Evolutionary conservation across 2,329 filamentous ascomycete species (phyloP), one percentile per base, ranked within the genome.

Genomic region (Claviceps capensis): DNA sequence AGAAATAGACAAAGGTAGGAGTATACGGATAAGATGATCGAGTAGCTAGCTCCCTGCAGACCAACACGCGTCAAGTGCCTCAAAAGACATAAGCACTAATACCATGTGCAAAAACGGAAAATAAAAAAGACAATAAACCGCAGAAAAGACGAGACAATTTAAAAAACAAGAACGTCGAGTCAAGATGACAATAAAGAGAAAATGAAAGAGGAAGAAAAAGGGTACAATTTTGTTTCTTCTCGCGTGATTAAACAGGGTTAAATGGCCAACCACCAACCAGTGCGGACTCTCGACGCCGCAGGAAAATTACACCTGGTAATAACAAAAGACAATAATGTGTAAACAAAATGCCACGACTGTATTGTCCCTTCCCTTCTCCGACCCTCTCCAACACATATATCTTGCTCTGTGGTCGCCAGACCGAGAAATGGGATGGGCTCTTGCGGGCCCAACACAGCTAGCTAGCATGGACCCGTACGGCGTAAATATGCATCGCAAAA

Each of bases 161-260:
- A 11, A 34, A 34, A 34, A 3, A 4, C 30, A 34, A 34, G 1
- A 17, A 9, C 23, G 30, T 36, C 13, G 11, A 14, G 30, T 30
- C 11, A 22, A 14, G 9, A 38, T 16, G 22, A 22, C 22, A 26
- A 46, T 16, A 9, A 8, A 14, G 5, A 19, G 19, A 52, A 46
- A 26, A 30, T 34, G 4, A 54, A 47, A 43, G 36, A 46, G 44
- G 47, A 19, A 47, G 23, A 23, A 52, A 60, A 63, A 65, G 63
- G 61, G 56, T 42, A 38, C 46, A 38, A 22, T 55, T 63, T 57
- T 64, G 16, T 7, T 68, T 71, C 68, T 71, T 2, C 68, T 71
- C 68, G 70, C 68, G 62, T 72, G 68, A 74, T 75, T 74, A 74
- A 73, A 75, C 71, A 75, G 72, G 66, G 69, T 34, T 74, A 73